These are phyloP conservation scores for Salix koriyanagi DNA, from an alignment of 345 rosid species.

Conservation along the genomic window DNA sequence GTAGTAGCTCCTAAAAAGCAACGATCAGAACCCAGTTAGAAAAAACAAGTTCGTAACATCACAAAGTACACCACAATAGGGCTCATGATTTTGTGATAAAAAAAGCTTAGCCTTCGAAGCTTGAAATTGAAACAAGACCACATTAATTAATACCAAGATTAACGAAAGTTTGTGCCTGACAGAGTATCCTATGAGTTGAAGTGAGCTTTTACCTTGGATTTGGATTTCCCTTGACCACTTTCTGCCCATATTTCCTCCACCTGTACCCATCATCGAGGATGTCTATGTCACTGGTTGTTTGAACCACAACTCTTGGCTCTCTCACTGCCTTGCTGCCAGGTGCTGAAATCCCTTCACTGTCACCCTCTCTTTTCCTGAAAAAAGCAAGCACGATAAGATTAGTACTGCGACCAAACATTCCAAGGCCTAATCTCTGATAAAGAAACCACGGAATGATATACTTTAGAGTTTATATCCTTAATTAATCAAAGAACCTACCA, in stretches of 20 bases:
- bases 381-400: constrained; percentile 9
- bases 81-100: neutral
- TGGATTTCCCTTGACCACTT: constrained; percentile 92
- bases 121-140: neutral
- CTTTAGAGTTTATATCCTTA: neutral
- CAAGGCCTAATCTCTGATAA: neutral
- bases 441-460: neutral
- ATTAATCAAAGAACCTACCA: constrained; percentile 37
- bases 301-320: constrained; percentile 90
- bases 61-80: neutral
- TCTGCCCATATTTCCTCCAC: constrained; percentile 98
- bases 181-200: neutral
- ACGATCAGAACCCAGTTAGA: neutral
- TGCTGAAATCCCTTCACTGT: constrained; percentile 73
- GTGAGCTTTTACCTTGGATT: constrained; percentile 59
- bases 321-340: constrained; percentile 71
- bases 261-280: constrained; percentile 91
- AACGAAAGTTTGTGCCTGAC: neutral
- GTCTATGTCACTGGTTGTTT: constrained; percentile 90
- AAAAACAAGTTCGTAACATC: neutral
- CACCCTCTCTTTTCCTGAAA: constrained; percentile 68
- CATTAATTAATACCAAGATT: neutral
- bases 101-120: neutral
- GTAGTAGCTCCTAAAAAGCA: constrained; percentile 71
- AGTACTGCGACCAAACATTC: neutral